These are phyloP conservation scores for Nitzschia palea DNA, from an alignment of 108 stramenopile species.

Conservation along the genomic window DNA sequence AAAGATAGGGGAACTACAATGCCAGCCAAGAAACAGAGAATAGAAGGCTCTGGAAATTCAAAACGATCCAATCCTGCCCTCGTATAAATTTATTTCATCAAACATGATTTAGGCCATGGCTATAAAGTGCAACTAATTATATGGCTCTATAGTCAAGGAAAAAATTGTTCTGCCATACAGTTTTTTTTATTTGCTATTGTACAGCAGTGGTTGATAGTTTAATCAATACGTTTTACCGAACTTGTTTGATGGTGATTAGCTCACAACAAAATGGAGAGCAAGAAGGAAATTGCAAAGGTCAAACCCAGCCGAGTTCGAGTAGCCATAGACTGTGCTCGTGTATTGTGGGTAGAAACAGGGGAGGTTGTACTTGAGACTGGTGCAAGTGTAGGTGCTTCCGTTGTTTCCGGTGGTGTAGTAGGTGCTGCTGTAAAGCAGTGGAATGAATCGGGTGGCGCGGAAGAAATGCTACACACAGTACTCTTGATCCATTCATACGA, in stretches of 20 bases:
- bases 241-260: no score
- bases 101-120: background rate
- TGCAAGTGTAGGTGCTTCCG: background rate
- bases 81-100: slow-evolving; percentile 3
- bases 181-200: no score
- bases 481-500: slow-evolving; percentile 23
- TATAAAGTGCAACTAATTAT: background rate
- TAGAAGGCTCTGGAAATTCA: slow-evolving; percentile 17
- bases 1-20: background rate
- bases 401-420: background rate
- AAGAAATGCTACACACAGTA: slow-evolving; percentile 35
- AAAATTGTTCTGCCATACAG: no score
- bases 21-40: slow-evolving; percentile 11
- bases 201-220: no score
- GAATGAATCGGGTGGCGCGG: slow-evolving; percentile 33
- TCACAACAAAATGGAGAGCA: no score
- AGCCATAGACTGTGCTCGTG: no score
- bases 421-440: slow-evolving; percentile 14
- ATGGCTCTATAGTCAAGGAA: no score
- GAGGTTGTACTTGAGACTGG: background rate
- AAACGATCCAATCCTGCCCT: slow-evolving; percentile 30
- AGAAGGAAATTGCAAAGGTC: no score
- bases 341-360: no score
- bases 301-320: no score
- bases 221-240: no score